Evolutionary conservation across 2,329 filamentous ascomycete species (phyloP).

Genomic region (Tolypocladium amazonense): DNA sequence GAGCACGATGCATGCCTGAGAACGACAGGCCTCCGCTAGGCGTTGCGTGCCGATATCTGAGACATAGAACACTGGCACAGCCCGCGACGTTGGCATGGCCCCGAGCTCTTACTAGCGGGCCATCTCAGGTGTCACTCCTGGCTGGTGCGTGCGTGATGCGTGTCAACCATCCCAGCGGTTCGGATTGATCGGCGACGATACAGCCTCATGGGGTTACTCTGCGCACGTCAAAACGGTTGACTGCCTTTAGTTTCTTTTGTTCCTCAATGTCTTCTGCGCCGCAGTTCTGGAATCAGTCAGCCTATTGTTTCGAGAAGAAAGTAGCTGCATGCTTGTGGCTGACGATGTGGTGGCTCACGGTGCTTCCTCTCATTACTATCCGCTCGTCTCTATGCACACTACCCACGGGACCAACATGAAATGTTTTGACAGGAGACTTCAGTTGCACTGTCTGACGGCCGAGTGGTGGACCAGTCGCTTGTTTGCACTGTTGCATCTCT

Average conservation of each 20-base stretch:
- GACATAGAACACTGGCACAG: neutral
- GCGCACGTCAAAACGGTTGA: neutral
- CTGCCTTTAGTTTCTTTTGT: neutral
- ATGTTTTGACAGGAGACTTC: neutral
- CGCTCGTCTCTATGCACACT: neutral
- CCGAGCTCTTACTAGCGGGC: neutral
- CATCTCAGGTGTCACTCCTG: neutral
- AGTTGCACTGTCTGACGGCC: neutral
- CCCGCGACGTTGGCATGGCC: neutral
- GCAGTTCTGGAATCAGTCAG: neutral
- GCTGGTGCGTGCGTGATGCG: neutral
- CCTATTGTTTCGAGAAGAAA: neutral
- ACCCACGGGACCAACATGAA: neutral
- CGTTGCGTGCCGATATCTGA: neutral
- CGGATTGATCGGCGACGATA: conserved; percentile 7
- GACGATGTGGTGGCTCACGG: neutral
- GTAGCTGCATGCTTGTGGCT: neutral
- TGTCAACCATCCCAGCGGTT: conserved; percentile 4
- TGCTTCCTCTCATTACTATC: neutral
- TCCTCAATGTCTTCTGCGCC: neutral
- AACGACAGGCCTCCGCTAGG: neutral
- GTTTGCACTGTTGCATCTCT: neutral
- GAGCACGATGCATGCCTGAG: neutral
- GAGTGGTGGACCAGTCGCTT: neutral
- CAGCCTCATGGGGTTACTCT: conserved; percentile 1